Percentiles rank a stretch among this genome's conserved stretches.
phyloP scores from a whole-genome alignment of 1,139 yeast species.

The Chernovozyma aurita region DNA sequence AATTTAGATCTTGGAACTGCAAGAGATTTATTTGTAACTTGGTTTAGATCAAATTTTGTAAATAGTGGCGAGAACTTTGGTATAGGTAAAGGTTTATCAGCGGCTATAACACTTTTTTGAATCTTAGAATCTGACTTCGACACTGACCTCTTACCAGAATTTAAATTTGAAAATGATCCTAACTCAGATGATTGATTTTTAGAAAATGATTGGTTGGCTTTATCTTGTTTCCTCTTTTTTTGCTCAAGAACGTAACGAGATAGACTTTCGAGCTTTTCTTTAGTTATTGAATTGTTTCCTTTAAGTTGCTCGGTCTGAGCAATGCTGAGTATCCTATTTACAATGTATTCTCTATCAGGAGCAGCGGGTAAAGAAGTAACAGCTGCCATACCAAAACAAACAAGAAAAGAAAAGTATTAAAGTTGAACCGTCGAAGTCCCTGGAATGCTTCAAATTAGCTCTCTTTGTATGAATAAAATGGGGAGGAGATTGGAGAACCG shows the following conservation, averaged over 20 bases:
- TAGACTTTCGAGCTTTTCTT: conserved; percentile 28
- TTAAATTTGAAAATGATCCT: background rate
- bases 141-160: background rate
- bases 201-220: no score
- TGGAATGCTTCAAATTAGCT: no score
- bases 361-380: conserved; percentile 4
- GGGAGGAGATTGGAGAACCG: background rate
- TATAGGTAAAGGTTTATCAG: conserved; percentile 7
- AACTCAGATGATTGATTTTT: background rate
- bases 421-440: no score
- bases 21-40: background rate
- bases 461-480: background rate
- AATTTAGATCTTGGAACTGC: background rate
- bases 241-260: conserved; percentile 17
- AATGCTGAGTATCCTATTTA: conserved; percentile 23
- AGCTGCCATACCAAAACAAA: background rate
- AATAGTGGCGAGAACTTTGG: conserved; percentile 24
- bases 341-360: conserved; percentile 19
- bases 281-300: conserved; percentile 31
- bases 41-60: conserved; percentile 17
- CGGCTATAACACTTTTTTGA: background rate
- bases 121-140: background rate
- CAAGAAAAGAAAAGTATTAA: background rate
- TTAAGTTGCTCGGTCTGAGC: conserved; percentile 30
- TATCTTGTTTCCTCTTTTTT: conserved; percentile 7